phyloP scores from a whole-genome alignment of 768 basidiomycete species.

The Rhodotorula kratochvilovae region DNA sequence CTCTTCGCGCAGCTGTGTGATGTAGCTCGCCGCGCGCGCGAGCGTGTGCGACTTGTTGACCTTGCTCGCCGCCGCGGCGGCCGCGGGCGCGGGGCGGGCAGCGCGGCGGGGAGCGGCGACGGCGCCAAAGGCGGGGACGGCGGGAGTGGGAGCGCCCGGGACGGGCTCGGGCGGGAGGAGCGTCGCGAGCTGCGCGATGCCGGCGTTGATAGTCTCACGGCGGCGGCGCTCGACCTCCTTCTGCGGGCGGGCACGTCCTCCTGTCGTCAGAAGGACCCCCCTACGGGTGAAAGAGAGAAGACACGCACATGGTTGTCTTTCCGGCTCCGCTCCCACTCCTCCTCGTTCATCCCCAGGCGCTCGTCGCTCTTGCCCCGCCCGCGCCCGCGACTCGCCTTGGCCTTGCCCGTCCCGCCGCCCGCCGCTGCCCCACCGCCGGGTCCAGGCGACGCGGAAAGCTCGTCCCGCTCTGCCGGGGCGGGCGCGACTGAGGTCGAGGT shows the following conservation, averaged over 20 bases:
- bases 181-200: constrained; percentile 83
- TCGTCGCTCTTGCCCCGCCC: constrained; percentile 14
- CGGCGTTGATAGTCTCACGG: constrained; percentile 91
- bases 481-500: not conserved
- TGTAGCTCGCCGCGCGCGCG: constrained; percentile 80
- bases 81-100: not conserved
- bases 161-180: constrained; percentile 61
- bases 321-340: constrained; percentile 72
- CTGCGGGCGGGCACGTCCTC: constrained; percentile 50
- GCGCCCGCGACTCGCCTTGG: not conserved
- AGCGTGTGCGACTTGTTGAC: constrained; percentile 75
- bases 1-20: constrained; percentile 84
- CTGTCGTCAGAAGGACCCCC: not conserved
- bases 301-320: constrained; percentile 75
- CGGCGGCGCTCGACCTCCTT: constrained; percentile 97
- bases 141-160: too few relatives aligned
- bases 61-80: constrained; percentile 4
- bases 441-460: not conserved
- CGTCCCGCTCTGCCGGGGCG: not conserved
- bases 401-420: not conserved
- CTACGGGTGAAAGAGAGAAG: not conserved
- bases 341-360: constrained; percentile 56
- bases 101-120: not conserved
- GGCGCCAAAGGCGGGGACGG: not conserved
- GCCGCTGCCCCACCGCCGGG: too few relatives aligned